These are phyloP conservation scores for Coleophoma cylindrospora DNA, from an alignment of 2,329 filamentous ascomycete species.

Conservation along the genomic window DNA sequence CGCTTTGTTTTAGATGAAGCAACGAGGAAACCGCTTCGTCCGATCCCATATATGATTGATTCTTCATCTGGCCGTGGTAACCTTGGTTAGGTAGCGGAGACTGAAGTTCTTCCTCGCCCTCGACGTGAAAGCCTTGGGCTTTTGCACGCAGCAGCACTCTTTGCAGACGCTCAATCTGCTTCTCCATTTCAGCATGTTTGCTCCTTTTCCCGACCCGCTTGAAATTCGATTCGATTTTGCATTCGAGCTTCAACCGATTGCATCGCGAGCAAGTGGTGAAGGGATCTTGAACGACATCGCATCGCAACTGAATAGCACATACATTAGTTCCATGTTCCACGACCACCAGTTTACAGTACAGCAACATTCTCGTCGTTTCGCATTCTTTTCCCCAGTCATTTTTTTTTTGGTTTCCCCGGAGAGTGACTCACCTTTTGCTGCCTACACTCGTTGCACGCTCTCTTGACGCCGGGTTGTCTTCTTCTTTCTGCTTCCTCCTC, in stretches of 20 bases:
- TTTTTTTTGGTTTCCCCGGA: background rate
- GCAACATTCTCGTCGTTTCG: constrained; percentile 2
- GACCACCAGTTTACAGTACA: background rate
- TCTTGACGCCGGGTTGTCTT: constrained; percentile 65
- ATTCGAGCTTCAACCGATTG: constrained; percentile 72
- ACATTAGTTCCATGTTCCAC: constrained; percentile 7
- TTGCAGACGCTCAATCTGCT: constrained; percentile 67
- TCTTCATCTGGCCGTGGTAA: constrained; percentile 47
- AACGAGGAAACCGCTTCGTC: constrained; percentile 65
- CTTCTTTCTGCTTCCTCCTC: constrained; percentile 52
- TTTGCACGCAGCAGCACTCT: constrained; percentile 56
- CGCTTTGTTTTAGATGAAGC: constrained; percentile 60
- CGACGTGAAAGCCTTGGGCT: constrained; percentile 48
- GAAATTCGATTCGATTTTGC: constrained; percentile 85
- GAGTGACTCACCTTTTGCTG: constrained; percentile 70
- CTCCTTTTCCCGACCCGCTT: constrained; percentile 79
- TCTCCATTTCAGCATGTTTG: constrained; percentile 83
- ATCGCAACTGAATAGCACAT: constrained; percentile 58
- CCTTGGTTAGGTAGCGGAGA: constrained; percentile 54
- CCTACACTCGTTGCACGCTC: constrained; percentile 79
- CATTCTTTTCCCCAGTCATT: background rate
- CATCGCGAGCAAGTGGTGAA: constrained; percentile 75
- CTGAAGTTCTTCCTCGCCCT: constrained; percentile 50
- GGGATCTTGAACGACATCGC: constrained; percentile 77
- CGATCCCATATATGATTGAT: constrained; percentile 58